Conservation (phyloP, 371 early-diverging fungal genomes). For the Mortierella sp. region DNA sequence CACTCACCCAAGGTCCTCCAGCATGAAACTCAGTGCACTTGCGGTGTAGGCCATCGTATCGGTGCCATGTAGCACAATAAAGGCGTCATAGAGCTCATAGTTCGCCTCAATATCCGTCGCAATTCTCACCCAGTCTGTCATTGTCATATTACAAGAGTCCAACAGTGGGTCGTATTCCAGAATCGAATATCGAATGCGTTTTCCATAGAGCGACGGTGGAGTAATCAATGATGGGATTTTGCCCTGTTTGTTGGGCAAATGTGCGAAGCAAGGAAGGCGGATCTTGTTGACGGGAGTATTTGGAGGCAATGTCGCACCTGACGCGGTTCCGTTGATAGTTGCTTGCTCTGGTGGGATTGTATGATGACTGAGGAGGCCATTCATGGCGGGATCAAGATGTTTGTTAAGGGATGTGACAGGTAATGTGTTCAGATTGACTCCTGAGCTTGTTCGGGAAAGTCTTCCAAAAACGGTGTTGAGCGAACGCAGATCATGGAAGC, state of each 20-base stretch:
- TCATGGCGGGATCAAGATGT: slow-evolving; percentile 45
- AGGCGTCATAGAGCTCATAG: slow-evolving; percentile 93
- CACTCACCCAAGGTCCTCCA: slow-evolving; percentile 89
- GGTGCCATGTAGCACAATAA: slow-evolving; percentile 94
- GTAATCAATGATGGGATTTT: slow-evolving; percentile 85
- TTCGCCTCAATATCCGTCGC: slow-evolving; percentile 95
- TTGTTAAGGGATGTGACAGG: slow-evolving; percentile 24
- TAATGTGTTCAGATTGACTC: slow-evolving; percentile 28
- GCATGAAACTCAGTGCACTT: slow-evolving; percentile 94
- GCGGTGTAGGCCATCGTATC: slow-evolving; percentile 97
- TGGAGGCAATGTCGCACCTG: slow-evolving; percentile 37
- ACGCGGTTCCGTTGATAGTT: slow-evolving; percentile 39
- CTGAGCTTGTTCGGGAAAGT: slow-evolving; percentile 48
- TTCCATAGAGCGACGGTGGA: slow-evolving; percentile 91
- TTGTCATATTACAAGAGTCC: slow-evolving; percentile 96
- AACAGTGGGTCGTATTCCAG: slow-evolving; percentile 94
- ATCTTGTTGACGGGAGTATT: slow-evolving; percentile 53
- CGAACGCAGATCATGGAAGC: slow-evolving; percentile 89
- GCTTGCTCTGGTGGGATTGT: slow-evolving; percentile 44
- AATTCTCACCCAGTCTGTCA: slow-evolving; percentile 96
- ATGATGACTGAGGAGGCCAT: slow-evolving; percentile 28
- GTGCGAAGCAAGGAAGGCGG: slow-evolving; percentile 44
- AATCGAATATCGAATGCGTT: slow-evolving; percentile 91
- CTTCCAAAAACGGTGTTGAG: slow-evolving; percentile 55
- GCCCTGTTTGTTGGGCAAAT: slow-evolving; percentile 48